phyloP scores from a whole-genome alignment of 2,329 filamentous ascomycete genomes.

The Pseudogymnoascus verrucosus region DNA sequence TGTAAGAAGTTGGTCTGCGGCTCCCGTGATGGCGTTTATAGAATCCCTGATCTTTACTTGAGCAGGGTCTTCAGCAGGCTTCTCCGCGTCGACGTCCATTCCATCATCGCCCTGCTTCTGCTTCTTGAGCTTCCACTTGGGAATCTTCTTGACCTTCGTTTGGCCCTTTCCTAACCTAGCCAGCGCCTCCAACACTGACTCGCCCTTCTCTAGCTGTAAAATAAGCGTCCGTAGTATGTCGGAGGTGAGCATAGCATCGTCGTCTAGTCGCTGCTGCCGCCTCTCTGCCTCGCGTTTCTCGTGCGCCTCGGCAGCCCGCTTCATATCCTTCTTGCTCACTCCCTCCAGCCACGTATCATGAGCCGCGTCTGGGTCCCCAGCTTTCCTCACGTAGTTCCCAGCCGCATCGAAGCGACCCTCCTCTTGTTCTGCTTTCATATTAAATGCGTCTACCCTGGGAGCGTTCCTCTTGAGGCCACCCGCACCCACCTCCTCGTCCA shows the following conservation, averaged over 20 bases:
- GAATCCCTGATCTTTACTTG: constrained; percentile 62
- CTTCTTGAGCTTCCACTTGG: constrained; percentile 66
- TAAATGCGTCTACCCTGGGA: constrained; percentile 92
- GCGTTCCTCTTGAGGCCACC: constrained; percentile 89
- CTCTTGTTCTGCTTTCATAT: constrained; percentile 82
- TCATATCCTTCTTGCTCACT: constrained; percentile 88
- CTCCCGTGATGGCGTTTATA: constrained; percentile 78
- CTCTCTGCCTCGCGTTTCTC: constrained; percentile 75
- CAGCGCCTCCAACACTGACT: constrained; percentile 83
- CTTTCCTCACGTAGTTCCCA: constrained; percentile 88
- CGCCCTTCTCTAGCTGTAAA: constrained; percentile 62
- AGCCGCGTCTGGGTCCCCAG: constrained; percentile 76
- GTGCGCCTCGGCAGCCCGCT: constrained; percentile 75
- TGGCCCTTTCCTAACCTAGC: constrained; percentile 67
- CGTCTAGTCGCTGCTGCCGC: constrained; percentile 59
- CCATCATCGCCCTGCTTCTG: constrained; percentile 44
- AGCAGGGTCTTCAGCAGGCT: constrained; percentile 53
- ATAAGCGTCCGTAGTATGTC: constrained; percentile 72
- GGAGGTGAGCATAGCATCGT: constrained; percentile 66
- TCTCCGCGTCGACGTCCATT: constrained; percentile 63
- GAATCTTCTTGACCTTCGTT: constrained; percentile 49
- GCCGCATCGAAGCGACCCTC: constrained; percentile 86
- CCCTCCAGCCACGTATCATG: constrained; percentile 93
- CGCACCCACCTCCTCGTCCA: constrained; percentile 84
- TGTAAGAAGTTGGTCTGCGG: constrained; percentile 77